Evolutionary conservation across 2,329 filamentous ascomycete species (phyloP), one percentile per base, ranked within the genome.

Genomic region (Colletotrichum sansevieriae): DNA sequence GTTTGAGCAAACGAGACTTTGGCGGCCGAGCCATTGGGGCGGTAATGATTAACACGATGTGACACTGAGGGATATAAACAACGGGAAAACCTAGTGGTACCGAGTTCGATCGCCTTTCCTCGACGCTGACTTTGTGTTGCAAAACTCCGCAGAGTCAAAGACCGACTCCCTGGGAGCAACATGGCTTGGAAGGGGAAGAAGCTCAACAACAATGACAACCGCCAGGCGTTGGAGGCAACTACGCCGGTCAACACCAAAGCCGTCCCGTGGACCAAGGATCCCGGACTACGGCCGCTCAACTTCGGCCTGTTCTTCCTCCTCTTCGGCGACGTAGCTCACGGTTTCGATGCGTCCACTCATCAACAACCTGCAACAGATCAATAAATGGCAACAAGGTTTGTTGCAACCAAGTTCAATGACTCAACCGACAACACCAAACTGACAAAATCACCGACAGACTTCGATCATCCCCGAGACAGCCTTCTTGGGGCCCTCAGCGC

Each of bases 301-400:
- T 65, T 68, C 8, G 62, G 65, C 1, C 74, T 80, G 1, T 80
- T 79, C 56, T 70, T 77, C 43, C 72, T 76, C 4, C 75, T 80
- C 11, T 77, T 78, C 25, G 76, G 76, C 7, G 78, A 78, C 35
- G 76, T 76, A 35, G 85, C 84, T 4, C 83, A 81, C 65, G 83
- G 83, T 1, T 85, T 84, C 39, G 83, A 85, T 70, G 83, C 82
- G 2, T 81, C 79, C 79, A 13, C 82, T 86, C 77, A 83, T 85
- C 78, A 85, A 86, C 66, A 81, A 80, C 10, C 71, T 86, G 1
- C 83, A 86, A 67, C 76, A 80, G 0, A 74, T 84, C 2, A 72
- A 75, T 0, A 74, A 77, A n/a, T 84, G 81, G 81, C 76, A 83
- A 46, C 74, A 77, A 25, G 65, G 62, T n/a, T 82, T 25, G 65